These are phyloP conservation scores for Calonectria henricotiae DNA, from an alignment of 2,329 filamentous ascomycete genomes.

Conservation along the genomic window DNA sequence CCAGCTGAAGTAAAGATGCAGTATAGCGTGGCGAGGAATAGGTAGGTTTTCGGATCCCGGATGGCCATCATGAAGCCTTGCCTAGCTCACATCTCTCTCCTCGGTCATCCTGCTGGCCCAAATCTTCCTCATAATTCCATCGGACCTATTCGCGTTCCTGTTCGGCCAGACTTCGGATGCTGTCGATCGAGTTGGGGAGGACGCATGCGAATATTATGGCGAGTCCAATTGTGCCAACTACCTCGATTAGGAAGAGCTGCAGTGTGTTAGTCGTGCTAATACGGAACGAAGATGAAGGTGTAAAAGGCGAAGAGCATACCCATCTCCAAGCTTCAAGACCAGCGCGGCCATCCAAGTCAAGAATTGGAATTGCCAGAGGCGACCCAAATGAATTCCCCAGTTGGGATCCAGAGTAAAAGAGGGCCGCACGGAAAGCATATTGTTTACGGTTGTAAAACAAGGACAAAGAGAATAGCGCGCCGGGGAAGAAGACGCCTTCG, in stretches of 20 bases:
- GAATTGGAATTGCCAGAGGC: slow-evolving; percentile 19
- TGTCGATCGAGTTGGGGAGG: slow-evolving; percentile 30
- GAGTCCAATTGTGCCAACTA: slow-evolving; percentile 23
- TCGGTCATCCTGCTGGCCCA: slow-evolving; percentile 27
- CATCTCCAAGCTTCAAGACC: slow-evolving; percentile 36
- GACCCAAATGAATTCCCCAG: slow-evolving; percentile 35
- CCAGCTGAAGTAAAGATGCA: slow-evolving; percentile 31
- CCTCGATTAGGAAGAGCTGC: slow-evolving; percentile 35
- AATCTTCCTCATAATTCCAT: slow-evolving; percentile 29
- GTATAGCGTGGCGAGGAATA: slow-evolving; percentile 27
- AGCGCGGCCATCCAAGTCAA: slow-evolving; percentile 27
- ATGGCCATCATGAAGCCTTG: slow-evolving; percentile 47
- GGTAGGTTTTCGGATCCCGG: slow-evolving; percentile 30
- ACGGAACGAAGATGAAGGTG: neutral
- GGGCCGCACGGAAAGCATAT: slow-evolving; percentile 26
- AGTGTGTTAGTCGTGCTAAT: neutral
- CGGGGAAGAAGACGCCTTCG: slow-evolving; percentile 36
- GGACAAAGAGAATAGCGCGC: slow-evolving; percentile 28
- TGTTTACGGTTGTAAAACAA: slow-evolving; percentile 34
- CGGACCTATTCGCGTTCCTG: slow-evolving; percentile 29
- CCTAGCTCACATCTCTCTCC: slow-evolving; percentile 38
- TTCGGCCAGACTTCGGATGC: slow-evolving; percentile 11
- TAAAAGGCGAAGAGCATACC: neutral
- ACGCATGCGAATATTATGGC: slow-evolving; percentile 31
- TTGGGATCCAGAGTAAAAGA: slow-evolving; percentile 31